Evolutionary conservation across 192 early-diverging fungal genomes (phyloP), one percentile per base, ranked within the genome.

Genomic region (Dissophora ornata): DNA sequence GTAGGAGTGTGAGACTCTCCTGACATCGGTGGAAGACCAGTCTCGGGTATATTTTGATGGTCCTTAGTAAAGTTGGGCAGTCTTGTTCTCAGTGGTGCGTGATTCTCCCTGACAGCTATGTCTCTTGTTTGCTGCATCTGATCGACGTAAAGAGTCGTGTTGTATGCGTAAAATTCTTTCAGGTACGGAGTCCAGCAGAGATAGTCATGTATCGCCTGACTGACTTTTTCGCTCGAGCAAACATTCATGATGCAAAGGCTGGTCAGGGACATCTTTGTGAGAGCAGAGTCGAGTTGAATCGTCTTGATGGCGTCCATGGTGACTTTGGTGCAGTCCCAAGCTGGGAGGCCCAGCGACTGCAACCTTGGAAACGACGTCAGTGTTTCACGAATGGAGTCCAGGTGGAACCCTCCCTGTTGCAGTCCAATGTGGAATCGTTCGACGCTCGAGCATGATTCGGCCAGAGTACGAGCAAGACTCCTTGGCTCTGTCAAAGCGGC

Each of bases 101-200:
- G n/a, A n/a, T n/a, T n/a, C n/a, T n/a, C n/a, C n/a, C n/a, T n/a
- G n/a, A n/a, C n/a, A n/a, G n/a, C n/a, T n/a, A n/a, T n/a, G n/a
- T n/a, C n/a, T 38, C 44, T 16, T 45, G 6, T 4, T 2, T n/a
- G 11, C 21, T 62, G 49, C 64, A 77, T 67, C 24, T 77, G 73
- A 11, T 77, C 73, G n/a, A 77, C 33, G 49, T 77, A 77, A 2
- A 77, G 51, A 0, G 73, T 77, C 25, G 73, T 77, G 16, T 77
- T 77, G 29, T 57, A 67, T 2, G 73, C 73, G 28, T 62, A 62
- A 45, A 77, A 62, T 46, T 77, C 73, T 42, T 61, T 67, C n/a
- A 77, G 33, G 19, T 67, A 67, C 0, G 73, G 73, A 5, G 64
- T 77, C 73, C 73, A 77, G 46, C 64, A 77, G 3, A 77, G 42